Evolutionary conservation across 352 stramenopile species (phyloP).

Genomic region (Nothophytophthora sp.): DNA sequence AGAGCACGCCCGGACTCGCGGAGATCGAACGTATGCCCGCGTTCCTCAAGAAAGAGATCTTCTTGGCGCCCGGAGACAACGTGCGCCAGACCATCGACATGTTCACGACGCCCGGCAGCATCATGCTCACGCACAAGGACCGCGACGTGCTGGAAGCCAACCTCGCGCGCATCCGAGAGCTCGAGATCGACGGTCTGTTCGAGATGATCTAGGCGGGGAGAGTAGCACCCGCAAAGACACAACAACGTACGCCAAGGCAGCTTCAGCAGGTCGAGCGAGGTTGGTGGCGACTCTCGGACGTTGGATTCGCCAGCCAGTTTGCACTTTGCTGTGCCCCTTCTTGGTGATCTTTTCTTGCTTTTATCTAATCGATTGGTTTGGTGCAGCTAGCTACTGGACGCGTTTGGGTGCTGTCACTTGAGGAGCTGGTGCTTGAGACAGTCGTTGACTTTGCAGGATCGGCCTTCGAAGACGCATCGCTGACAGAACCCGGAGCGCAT

Average conservation of each 20-base stretch:
- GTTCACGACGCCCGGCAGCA: constrained; percentile 94
- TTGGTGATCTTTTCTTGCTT: constrained; percentile 20
- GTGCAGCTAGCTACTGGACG: constrained; percentile 12
- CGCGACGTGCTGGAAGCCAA: constrained; percentile 82
- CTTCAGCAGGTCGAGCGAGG: neutral
- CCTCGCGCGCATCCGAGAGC: constrained; percentile 89
- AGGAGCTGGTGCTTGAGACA: constrained; percentile 65
- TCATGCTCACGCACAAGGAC: constrained; percentile 93
- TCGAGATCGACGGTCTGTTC: constrained; percentile 77
- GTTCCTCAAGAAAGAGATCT: constrained; percentile 93
- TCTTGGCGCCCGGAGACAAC: constrained; percentile 77
- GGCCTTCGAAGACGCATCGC: constrained; percentile 55
- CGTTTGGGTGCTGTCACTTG: constrained; percentile 26
- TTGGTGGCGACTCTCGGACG: neutral
- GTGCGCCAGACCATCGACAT: constrained; percentile 94
- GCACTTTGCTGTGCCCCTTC: constrained; percentile 7
- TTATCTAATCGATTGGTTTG: constrained; percentile 38
- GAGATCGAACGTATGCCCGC: constrained; percentile 92
- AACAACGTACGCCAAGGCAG: too few relatives aligned
- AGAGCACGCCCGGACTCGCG: constrained; percentile 87
- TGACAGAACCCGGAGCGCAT: constrained; percentile 63
- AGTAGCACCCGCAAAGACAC: too few relatives aligned
- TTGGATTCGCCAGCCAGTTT: too few relatives aligned
- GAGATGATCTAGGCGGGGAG: constrained; percentile 56
- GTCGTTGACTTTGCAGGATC: constrained; percentile 62